Conservation (phyloP, 202 grass and related monocot genomes). For the Eragrostis tef region DNA sequence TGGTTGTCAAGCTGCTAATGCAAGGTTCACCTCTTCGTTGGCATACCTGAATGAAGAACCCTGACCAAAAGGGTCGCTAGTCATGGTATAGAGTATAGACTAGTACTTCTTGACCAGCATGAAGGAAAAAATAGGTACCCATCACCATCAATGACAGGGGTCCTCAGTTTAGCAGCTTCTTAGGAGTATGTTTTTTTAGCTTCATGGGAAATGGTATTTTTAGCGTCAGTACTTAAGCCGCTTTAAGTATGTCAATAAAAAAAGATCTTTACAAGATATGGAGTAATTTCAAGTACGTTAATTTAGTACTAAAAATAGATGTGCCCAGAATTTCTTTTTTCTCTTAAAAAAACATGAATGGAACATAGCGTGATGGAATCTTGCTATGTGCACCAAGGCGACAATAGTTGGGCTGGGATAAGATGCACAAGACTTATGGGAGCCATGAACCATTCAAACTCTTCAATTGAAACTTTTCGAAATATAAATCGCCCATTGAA, state of each 20-base stretch:
- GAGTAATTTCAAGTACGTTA: no score
- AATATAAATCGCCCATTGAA: background rate
- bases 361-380: no score
- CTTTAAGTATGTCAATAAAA: background rate
- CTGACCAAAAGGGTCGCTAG: background rate
- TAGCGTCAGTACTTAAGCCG: background rate
- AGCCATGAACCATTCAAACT: background rate
- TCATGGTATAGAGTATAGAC: background rate
- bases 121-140: slow-evolving; percentile 19
- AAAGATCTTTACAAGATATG: background rate
- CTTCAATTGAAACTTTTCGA: background rate
- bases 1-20: background rate
- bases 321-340: no score
- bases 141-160: slow-evolving; percentile 6
- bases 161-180: background rate
- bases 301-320: no score
- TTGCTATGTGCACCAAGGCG: background rate
- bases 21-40: background rate
- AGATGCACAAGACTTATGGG: background rate
- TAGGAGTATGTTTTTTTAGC: background rate
- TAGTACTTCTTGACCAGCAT: background rate
- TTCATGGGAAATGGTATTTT: background rate
- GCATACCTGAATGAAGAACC: background rate
- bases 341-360: no score
- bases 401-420: background rate